phyloP scores from a whole-genome alignment of 805 yeast species.

The Barnettozyma californica region DNA sequence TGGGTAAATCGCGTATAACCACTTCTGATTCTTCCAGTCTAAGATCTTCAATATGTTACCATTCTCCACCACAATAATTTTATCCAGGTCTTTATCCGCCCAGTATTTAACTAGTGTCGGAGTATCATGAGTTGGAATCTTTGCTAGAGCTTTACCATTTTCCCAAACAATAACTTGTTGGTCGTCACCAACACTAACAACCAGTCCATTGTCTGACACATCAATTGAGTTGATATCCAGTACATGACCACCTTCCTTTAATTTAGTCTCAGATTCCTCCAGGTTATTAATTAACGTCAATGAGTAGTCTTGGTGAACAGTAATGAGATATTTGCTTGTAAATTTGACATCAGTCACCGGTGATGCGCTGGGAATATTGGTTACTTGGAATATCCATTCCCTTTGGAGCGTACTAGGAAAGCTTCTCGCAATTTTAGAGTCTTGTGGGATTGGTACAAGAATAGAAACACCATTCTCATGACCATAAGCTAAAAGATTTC shows the following conservation, averaged over 20 bases:
- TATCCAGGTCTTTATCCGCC: conserved; percentile 28
- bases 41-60: conserved; percentile 27
- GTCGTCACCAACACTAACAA: conserved; percentile 30
- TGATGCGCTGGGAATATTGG: conserved; percentile 9
- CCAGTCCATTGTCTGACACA: conserved; percentile 25
- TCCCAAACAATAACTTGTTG: conserved; percentile 27
- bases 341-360: conserved; percentile 16
- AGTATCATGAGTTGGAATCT: conserved; percentile 11
- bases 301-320: conserved; percentile 18
- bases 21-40: conserved; percentile 29
- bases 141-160: conserved; percentile 12
- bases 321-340: conserved; percentile 18
- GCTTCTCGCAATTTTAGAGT: conserved; percentile 19
- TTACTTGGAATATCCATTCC: conserved; percentile 22
- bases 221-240: conserved; percentile 28
- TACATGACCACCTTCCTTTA: conserved; percentile 14
- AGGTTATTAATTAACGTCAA: conserved; percentile 20
- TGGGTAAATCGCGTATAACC: conserved; percentile 30
- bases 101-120: conserved; percentile 29
- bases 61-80: conserved; percentile 29
- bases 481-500: conserved; percentile 17
- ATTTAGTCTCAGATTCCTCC: conserved; percentile 12
- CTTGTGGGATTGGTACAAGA: conserved; percentile 21
- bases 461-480: conserved; percentile 20
- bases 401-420: conserved; percentile 21